Evolutionary conservation across 495 filamentous ascomycete species (phyloP).

Genomic region (Apodospora peruviana): DNA sequence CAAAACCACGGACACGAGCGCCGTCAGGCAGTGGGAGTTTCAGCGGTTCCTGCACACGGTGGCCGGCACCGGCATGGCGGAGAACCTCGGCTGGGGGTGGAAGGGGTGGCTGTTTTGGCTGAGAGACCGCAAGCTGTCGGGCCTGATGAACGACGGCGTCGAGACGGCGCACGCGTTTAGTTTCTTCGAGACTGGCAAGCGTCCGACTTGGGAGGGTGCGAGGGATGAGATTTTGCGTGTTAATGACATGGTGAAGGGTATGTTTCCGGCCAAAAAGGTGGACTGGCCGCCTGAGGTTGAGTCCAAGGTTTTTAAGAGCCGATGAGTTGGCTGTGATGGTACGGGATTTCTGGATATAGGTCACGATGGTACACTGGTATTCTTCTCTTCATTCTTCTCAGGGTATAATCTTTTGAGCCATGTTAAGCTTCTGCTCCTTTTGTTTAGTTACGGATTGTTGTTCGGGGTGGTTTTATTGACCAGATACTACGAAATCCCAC

Average conservation of each 20-base stretch:
- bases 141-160: constrained; percentile 30
- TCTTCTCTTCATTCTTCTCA: too few relatives aligned
- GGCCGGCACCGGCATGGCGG: constrained; percentile 34
- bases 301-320: too few relatives aligned
- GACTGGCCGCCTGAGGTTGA: constrained; percentile 1
- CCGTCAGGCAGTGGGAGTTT: constrained; percentile 29
- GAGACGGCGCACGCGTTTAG: constrained; percentile 29
- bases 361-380: too few relatives aligned
- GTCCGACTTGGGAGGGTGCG: constrained; percentile 22
- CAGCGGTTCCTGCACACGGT: constrained; percentile 28
- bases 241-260: constrained; percentile 21
- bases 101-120: constrained; percentile 34
- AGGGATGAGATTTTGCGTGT: constrained; percentile 24
- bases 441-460: too few relatives aligned
- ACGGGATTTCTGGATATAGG: too few relatives aligned
- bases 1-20: constrained; percentile 9
- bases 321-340: too few relatives aligned
- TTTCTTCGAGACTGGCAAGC: constrained; percentile 31
- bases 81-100: constrained; percentile 34
- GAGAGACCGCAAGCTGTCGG: constrained; percentile 26
- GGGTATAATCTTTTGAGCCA: too few relatives aligned
- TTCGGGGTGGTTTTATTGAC: too few relatives aligned
- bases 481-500: too few relatives aligned
- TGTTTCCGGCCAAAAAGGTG: constrained; percentile 20
- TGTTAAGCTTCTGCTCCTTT: too few relatives aligned